Evolutionary conservation across 139 green algal species (phyloP).

Genomic region (Chlamydomonas schloesseri): DNA sequence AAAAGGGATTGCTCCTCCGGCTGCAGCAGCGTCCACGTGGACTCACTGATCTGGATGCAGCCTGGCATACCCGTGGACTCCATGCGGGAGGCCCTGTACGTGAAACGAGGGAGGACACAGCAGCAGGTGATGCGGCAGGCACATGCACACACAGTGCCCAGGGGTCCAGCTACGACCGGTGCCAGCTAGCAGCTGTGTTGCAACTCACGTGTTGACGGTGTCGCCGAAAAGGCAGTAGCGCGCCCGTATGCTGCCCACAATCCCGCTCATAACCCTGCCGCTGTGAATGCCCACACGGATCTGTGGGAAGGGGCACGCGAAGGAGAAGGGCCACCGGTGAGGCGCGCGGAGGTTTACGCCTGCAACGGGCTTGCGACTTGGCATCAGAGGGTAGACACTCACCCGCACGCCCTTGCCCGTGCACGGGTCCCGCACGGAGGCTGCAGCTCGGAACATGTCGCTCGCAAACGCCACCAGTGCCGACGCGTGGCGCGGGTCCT

Average conservation of each 20-base stretch:
- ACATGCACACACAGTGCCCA: too few relatives aligned
- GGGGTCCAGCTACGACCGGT: background rate
- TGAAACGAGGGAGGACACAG: too few relatives aligned
- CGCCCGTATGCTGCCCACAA: conserved; percentile 57
- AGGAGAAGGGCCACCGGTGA: background rate
- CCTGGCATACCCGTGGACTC: conserved; percentile 41
- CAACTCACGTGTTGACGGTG: conserved; percentile 49
- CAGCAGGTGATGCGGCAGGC: too few relatives aligned
- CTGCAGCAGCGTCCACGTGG: conserved; percentile 21
- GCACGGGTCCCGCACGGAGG: conserved; percentile 8
- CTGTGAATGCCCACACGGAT: conserved; percentile 42
- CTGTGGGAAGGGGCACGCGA: background rate
- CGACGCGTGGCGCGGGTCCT: conserved; percentile 25
- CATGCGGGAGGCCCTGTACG: conserved; percentile 48
- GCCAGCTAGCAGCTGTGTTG: background rate
- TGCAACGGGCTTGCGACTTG: background rate
- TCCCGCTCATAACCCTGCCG: conserved; percentile 43
- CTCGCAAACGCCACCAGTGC: conserved; percentile 7
- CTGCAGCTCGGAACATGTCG: conserved; percentile 16
- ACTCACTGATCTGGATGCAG: conserved; percentile 17
- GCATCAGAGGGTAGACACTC: background rate
- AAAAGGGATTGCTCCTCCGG: conserved; percentile 1
- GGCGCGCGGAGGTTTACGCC: background rate
- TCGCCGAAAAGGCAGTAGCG: conserved; percentile 67
- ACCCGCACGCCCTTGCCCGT: conserved; percentile 10